Evolutionary conservation across 371 early-diverging fungal species (phyloP), one percentile per base, ranked within the genome.

Genomic region (Phascolomyces articulosus): DNA sequence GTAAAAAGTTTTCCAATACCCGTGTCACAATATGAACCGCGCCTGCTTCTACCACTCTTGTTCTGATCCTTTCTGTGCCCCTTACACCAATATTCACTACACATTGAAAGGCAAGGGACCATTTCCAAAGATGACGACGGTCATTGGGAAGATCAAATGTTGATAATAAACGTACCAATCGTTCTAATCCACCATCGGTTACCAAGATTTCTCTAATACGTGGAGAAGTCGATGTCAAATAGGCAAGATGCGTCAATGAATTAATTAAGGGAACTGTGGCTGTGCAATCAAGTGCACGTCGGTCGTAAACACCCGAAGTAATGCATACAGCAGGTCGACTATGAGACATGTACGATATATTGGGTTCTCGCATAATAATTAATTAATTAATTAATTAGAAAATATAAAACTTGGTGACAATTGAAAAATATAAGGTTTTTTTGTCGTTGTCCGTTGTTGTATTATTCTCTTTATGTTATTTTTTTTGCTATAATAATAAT

Each of bases 281-380:
- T 27, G 96, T 91, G 77, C 94, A 93, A 72, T 94, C 93, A 24
- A 96, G 79, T 16, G 96, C 95, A 61, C 95, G 85, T 68, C 95
- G 85, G 80, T 96, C 96, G 77, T 95, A 95, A 58, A 90, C 84
- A 26, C 91, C 86, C 23, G 90, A 87, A 11, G 91, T 90, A 66
- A 95, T 93, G 64, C 89, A 87, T 40, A 93, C 86, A 41, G 89
- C 89, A 29, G 93, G 92, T 78, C 88, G 88, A 75, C 88, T 91
- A 68, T 85, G 85, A 41, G 84, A 69, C 48, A 92, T 92, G 67
- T 88, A 90, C 57, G 86, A 88, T 71, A 92, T 85, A 74, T 93
- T 93, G 65, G 90, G 88, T 76, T 93, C 93, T 70, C 94, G 85
- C 93, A 95, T 93, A 62, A 28, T 60, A 15, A 34, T 47, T 41